phyloP scores from a whole-genome alignment of 2,329 filamentous ascomycete species.

The Diaporthe nobilis region DNA sequence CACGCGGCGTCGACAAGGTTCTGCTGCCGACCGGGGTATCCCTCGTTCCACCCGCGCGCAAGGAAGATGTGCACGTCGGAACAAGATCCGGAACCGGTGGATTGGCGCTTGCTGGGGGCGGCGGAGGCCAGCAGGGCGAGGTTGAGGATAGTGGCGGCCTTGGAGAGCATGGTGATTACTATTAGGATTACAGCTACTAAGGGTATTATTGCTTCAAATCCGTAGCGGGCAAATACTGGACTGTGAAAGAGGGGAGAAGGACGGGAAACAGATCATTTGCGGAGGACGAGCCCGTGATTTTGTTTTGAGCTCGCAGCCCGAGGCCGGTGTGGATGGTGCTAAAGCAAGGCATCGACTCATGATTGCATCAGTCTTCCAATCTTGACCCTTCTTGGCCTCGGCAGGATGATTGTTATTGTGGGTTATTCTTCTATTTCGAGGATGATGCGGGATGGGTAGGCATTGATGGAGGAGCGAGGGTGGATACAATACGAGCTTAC shows the following conservation, averaged over 20 bases:
- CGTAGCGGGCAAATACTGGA: neutral
- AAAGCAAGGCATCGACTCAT: slow-evolving; percentile 20
- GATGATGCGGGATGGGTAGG: neutral
- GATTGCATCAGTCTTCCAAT: slow-evolving; percentile 4
- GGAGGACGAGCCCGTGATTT: neutral
- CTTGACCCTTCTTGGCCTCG: neutral
- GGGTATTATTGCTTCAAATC: neutral
- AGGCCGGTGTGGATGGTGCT: neutral
- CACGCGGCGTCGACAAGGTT: slow-evolving; percentile 33
- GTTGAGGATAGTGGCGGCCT: slow-evolving; percentile 3
- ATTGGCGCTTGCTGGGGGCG: slow-evolving; percentile 44
- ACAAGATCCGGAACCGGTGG: slow-evolving; percentile 31
- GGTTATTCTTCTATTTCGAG: slow-evolving; percentile 2
- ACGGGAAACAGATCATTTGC: neutral
- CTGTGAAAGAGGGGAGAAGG: neutral
- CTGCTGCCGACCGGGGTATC: slow-evolving; percentile 37
- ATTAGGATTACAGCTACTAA: slow-evolving; percentile 9
- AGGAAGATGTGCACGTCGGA: slow-evolving; percentile 39
- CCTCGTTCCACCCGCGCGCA: slow-evolving; percentile 37
- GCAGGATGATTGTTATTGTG: slow-evolving; percentile 26
- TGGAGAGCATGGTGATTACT: slow-evolving; percentile 12
- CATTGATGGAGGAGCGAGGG: slow-evolving; percentile 4
- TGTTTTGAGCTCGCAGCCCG: neutral
- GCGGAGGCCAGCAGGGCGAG: slow-evolving; percentile 15
- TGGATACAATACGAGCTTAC: slow-evolving; percentile 22